Evolutionary conservation across 139 green algal genomes (phyloP), one percentile per base, ranked within the genome.

Genomic region (Chlorella sp.): DNA sequence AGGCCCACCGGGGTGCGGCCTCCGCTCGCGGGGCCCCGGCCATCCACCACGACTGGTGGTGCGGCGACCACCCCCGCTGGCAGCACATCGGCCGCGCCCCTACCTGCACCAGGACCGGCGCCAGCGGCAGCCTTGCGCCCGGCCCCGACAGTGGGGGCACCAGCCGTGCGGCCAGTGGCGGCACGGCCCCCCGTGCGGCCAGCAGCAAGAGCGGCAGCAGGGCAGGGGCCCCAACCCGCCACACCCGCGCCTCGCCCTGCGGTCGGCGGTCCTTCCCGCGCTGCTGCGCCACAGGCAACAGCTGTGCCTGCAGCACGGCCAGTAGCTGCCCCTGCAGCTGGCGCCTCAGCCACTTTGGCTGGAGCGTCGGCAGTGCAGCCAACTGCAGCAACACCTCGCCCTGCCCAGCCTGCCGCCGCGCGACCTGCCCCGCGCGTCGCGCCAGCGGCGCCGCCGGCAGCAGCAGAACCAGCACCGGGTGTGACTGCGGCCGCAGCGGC

Each of bases 161-260:
- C 41, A 41, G 27, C 63, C 12, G 40, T 42, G 7, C 31, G 43
- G 17, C 25, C 5, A 5, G 45, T 14, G 31, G 1, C 67, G 38
- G 67, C 48, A 41, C 48, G 53, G 53, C 53, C 53, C 23, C n/a
- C n/a, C n/a, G n/a, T n/a, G n/a, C n/a, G n/a, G n/a, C n/a, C 61
- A 60, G 19, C 66, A 31, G 31, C 66, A 35, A 6, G 25, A 53
- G 27, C 7, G 25, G 40, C 38, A 17, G 40, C 58, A n/a, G 31
- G 29, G 6, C 7, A 3, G 31, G 58, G 8, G 2, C 6, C 27
- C 25, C 12, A 15, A 2, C 38, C 62, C 40, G 27, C 25, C 25
- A 25, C 25, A 14, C 35, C 60, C 19, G n/a, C n/a, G n/a, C n/a
- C n/a, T n/a, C 9, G 40, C 3, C 40, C 62, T 25, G 62, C 40